phyloP scores from a whole-genome alignment of 495 filamentous ascomycete genomes.

The Cairneyella variabilis region DNA sequence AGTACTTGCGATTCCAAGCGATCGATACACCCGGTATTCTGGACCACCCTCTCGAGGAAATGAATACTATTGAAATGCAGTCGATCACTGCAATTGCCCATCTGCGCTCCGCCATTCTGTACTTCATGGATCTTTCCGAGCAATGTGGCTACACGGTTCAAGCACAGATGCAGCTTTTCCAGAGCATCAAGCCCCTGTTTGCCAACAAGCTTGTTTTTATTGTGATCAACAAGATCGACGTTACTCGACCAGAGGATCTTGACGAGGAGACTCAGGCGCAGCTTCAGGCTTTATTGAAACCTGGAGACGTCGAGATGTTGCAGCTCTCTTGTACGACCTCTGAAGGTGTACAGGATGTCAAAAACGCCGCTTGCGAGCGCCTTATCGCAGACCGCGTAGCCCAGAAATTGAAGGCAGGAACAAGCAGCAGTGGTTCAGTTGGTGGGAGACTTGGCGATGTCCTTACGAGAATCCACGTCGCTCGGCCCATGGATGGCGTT shows the following conservation, averaged over 20 bases:
- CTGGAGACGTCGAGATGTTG: constrained; percentile 84
- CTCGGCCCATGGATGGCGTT: constrained; percentile 78
- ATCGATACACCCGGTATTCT: constrained; percentile 84
- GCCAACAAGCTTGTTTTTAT: constrained; percentile 96
- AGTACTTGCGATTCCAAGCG: constrained; percentile 90
- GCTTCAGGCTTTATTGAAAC: constrained; percentile 74
- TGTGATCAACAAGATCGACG: constrained; percentile 97
- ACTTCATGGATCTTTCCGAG: constrained; percentile 98
- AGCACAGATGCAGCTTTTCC: constrained; percentile 89
- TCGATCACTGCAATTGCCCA: constrained; percentile 97
- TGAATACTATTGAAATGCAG: constrained; percentile 99
- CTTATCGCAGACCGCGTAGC: constrained; percentile 88
- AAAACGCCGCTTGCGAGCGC: constrained; percentile 90
- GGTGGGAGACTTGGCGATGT: constrained; percentile 82
- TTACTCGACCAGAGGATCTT: constrained; percentile 81
- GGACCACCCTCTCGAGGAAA: constrained; percentile 96
- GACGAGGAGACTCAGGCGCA: constrained; percentile 74
- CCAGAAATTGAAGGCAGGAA: constrained; percentile 90
- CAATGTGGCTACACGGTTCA: constrained; percentile 94
- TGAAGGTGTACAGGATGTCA: constrained; percentile 89
- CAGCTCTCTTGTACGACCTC: constrained; percentile 91
- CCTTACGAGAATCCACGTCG: constrained; percentile 91
- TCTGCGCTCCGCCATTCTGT: constrained; percentile 87
- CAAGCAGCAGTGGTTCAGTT: constrained; percentile 64
- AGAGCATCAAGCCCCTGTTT: constrained; percentile 93